Percentiles rank a stretch among this genome's conserved stretches.
phyloP scores from a whole-genome alignment of 2,329 filamentous ascomycete species.

The Penicillium griseofulvum region DNA sequence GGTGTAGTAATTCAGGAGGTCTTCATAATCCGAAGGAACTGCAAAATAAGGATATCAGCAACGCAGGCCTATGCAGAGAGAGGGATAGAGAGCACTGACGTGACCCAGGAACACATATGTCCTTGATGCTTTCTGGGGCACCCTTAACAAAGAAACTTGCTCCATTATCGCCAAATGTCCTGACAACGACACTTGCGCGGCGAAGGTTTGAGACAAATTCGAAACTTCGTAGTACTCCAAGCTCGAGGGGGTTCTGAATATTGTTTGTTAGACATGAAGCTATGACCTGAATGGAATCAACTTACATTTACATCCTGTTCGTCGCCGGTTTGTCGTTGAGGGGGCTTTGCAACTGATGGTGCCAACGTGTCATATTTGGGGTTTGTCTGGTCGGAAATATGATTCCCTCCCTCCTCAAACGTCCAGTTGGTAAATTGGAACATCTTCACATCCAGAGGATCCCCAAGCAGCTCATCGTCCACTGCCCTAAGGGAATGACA shows the following conservation, averaged over 20 bases:
- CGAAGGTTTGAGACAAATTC: conserved; percentile 93
- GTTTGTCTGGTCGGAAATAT: conserved; percentile 61
- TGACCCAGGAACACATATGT: conserved; percentile 80
- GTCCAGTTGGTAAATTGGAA: conserved; percentile 94
- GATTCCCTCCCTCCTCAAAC: conserved; percentile 77
- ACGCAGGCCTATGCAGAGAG: background rate
- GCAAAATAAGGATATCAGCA: conserved; percentile 2
- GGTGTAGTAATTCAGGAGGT: conserved; percentile 84
- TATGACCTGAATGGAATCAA: background rate
- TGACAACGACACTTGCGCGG: conserved; percentile 86
- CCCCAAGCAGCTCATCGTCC: conserved; percentile 84
- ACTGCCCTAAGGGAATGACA: conserved; percentile 88
- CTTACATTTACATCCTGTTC: conserved; percentile 23
- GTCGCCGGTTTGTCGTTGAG: conserved; percentile 43
- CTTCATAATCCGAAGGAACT: conserved; percentile 85
- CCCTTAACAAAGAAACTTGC: conserved; percentile 93
- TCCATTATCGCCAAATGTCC: conserved; percentile 79
- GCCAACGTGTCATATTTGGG: conserved; percentile 70
- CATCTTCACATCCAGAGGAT: conserved; percentile 96
- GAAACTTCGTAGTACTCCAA: conserved; percentile 87
- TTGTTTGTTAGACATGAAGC: background rate
- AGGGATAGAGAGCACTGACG: conserved; percentile 52
- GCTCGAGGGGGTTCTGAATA: conserved; percentile 61
- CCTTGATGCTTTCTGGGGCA: conserved; percentile 92
- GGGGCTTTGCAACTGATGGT: conserved; percentile 85